Conservation (phyloP, 2,329 filamentous ascomycete genomes). For the Hymenoscyphus infarciens region DNA sequence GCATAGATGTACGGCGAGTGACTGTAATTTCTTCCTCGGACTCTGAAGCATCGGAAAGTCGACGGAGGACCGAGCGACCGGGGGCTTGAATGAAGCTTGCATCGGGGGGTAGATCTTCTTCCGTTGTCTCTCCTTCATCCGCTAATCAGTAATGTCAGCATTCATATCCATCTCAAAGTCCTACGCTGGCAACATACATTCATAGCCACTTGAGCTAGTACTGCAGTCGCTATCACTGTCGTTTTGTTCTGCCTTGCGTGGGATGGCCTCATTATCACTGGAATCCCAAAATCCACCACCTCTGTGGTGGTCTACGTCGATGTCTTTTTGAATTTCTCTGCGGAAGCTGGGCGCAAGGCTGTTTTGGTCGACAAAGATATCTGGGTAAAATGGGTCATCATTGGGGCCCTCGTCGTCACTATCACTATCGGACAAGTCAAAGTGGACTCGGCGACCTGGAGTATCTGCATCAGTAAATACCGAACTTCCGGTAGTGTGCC, state of each 20-base stretch:
- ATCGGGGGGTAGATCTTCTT: conserved; percentile 51
- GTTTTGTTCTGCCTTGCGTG: conserved; percentile 41
- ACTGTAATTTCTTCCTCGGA: conserved; percentile 36
- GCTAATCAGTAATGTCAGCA: conserved; percentile 47
- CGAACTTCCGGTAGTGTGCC: conserved; percentile 14
- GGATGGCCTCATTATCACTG: conserved; percentile 35
- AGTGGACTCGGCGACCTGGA: conserved; percentile 60
- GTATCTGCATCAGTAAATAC: conserved; percentile 19
- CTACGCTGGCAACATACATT: conserved; percentile 46
- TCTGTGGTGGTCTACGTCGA: conserved; percentile 46
- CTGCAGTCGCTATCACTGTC: conserved; percentile 38
- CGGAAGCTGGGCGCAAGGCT: conserved; percentile 69
- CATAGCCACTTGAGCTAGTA: conserved; percentile 49
- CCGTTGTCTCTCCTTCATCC: conserved; percentile 58
- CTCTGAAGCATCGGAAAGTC: conserved; percentile 41
- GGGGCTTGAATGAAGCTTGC: conserved; percentile 41
- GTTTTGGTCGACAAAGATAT: conserved; percentile 75
- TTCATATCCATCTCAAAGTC: conserved; percentile 8
- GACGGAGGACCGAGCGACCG: conserved; percentile 47
- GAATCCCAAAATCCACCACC: conserved; percentile 30
- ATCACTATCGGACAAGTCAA: conserved; percentile 66
- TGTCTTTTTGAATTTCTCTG: conserved; percentile 69
- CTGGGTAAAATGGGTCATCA: conserved; percentile 66
- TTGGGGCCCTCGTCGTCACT: conserved; percentile 56
- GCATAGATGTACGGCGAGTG: conserved; percentile 24